Percentiles rank a stretch among this genome's conserved stretches.
phyloP scores from a whole-genome alignment of 306 rosid genomes.

The Vigna radiata region DNA sequence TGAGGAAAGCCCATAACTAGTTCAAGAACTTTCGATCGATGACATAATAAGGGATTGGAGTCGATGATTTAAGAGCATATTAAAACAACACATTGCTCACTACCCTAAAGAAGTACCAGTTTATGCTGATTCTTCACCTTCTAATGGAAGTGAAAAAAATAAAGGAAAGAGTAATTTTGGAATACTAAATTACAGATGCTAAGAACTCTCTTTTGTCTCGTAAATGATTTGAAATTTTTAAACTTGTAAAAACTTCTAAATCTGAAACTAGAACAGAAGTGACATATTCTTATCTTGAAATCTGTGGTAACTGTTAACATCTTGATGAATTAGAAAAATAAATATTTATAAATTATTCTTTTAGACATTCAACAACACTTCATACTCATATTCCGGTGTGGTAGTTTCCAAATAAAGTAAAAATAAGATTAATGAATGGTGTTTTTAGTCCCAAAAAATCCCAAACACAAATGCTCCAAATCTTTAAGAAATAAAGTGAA shows the following conservation, averaged over 20 bases:
- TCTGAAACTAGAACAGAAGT: too few relatives aligned
- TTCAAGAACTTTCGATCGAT: constrained; percentile 2
- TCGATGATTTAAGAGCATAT: background rate
- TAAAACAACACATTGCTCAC: background rate
- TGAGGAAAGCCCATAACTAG: constrained; percentile 15
- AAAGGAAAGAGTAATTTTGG: background rate
- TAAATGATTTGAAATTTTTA: too few relatives aligned
- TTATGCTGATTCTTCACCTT: background rate
- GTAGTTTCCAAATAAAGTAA: background rate
- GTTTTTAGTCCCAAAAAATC: background rate
- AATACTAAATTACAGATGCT: background rate
- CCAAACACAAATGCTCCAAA: background rate
- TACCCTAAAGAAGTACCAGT: background rate
- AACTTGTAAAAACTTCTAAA: too few relatives aligned
- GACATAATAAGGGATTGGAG: background rate
- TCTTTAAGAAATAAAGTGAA: background rate
- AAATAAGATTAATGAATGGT: background rate
- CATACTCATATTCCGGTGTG: too few relatives aligned
- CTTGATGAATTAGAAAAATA: too few relatives aligned
- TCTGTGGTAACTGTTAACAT: too few relatives aligned
- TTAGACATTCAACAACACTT: too few relatives aligned
- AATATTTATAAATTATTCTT: too few relatives aligned
- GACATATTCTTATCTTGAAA: too few relatives aligned
- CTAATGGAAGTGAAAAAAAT: background rate
- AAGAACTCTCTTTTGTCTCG: background rate